A percentile compares a stretch with the other conserved stretches of the same genome.
These are phyloP conservation scores for Nothopassalora personata DNA, from an alignment of 2,329 filamentous ascomycete genomes.

Conservation along the genomic window DNA sequence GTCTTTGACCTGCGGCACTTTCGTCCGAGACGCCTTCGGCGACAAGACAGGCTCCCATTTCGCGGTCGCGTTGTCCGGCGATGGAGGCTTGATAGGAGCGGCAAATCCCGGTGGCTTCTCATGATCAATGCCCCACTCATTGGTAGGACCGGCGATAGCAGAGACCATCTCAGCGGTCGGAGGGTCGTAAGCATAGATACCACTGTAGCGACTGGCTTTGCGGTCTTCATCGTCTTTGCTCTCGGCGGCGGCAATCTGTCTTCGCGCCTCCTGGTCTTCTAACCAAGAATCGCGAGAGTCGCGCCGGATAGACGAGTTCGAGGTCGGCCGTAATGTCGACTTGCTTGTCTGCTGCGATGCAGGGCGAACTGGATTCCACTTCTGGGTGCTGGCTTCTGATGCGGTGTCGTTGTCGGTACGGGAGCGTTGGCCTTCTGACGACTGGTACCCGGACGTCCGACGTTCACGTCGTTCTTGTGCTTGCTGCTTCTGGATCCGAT, in stretches of 20 bases:
- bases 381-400: constrained; percentile 1
- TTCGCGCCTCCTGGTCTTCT: not conserved
- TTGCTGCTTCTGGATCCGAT: not conserved
- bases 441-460: not conserved
- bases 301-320: not conserved
- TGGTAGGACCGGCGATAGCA: not conserved
- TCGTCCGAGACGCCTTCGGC: not conserved
- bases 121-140: not conserved
- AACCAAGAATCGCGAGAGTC: constrained; percentile 1
- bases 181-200: constrained; percentile 1
- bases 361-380: not conserved
- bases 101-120: not conserved
- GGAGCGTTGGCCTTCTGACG: not conserved
- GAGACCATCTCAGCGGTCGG: constrained; percentile 1
- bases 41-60: not conserved
- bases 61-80: not conserved
- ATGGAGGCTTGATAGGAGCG: not conserved
- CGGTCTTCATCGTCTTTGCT: too few species aligned
- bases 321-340: not conserved
- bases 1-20: not conserved
- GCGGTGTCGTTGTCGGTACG: not conserved
- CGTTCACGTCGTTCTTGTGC: not conserved
- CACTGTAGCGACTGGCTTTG: constrained; percentile 1
- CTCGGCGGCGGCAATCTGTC: not conserved
- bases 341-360: not conserved